Evolutionary conservation across 768 basidiomycete species (phyloP), one percentile per base, ranked within the genome.

Genomic region (Favolaschia claudopus): DNA sequence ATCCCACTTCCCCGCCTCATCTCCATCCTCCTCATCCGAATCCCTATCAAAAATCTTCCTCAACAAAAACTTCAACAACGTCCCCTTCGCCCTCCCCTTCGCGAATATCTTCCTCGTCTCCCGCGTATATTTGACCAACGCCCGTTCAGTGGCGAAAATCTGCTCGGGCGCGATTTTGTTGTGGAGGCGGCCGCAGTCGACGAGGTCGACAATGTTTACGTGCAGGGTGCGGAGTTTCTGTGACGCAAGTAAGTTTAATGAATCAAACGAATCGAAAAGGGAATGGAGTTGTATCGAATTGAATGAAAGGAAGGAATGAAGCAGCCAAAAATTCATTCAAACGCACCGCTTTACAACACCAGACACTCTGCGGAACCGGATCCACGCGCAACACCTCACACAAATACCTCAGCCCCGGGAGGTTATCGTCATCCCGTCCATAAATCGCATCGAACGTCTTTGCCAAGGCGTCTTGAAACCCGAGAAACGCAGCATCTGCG

Each of bases 361-460:
- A 37, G 5, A 57, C 24, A 7, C 24, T 34, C 12, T 49, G 39
- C 20, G 55, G 55, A 13, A 75, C 55, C 3, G 75, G 76, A 17
- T 63, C 31, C 14, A 77, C 63, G 0, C 65, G 47, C 13, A 79
- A 40, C 3, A 66, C 65, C 0, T 32, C 47, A 48, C 71, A 76
- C 15, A 79, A 54, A 0, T 22, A 29, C 33, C 70, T 67, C 77
- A 77, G 77, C 0, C 67, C 62, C 3, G 51, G 58, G 14, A 77
- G 54, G 40, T 67, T 67, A 17, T 72, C 38, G 3, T 59, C 70
- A 25, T 79, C 70, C 3, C 63, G 74, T 1, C 77, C 77, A 43
- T 72, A 80, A 1, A 47, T 69, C 1, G 13, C 15, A 37, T 75
- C 77, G 69, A 79, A 80, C 20, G 73, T 67, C 33, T 53, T 6